Evolutionary conservation across 2,329 filamentous ascomycete genomes (phyloP).

Genomic region (Nemania bipapillata): DNA sequence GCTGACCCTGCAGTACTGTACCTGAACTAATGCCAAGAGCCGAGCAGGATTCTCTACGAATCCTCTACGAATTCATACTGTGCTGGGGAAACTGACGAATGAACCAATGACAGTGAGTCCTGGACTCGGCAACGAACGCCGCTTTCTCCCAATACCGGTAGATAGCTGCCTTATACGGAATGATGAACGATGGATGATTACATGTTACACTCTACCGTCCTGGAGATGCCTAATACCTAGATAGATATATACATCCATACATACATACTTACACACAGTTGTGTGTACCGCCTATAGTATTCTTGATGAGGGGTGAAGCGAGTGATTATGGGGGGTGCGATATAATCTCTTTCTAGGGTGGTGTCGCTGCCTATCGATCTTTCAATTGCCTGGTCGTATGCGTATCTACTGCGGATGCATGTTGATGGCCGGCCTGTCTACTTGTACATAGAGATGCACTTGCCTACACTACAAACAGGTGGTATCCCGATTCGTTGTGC

Average conservation of each 20-base stretch:
- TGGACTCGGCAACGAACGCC: background rate
- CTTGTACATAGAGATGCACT: background rate
- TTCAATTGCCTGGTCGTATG: background rate
- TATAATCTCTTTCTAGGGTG: background rate
- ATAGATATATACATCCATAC: no score
- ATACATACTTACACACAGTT: no score
- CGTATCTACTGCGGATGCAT: background rate
- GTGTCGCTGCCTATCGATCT: constrained; percentile 4
- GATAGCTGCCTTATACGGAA: constrained; percentile 28
- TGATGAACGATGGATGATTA: no score
- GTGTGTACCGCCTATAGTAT: background rate
- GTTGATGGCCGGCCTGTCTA: background rate
- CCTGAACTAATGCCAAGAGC: no score
- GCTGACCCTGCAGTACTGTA: background rate
- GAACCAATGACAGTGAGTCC: constrained; percentile 13
- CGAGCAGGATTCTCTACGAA: no score
- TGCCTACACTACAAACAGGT: background rate
- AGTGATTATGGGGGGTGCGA: constrained; percentile 15
- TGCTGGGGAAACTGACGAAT: background rate
- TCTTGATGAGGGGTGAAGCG: constrained; percentile 2
- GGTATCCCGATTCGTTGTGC: constrained; percentile 24
- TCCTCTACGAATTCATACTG: background rate
- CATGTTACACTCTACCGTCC: constrained; percentile 21
- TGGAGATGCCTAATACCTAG: no score
- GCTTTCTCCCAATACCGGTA: background rate